A percentile compares a stretch with the other conserved stretches of the same genome.
phyloP scores from a whole-genome alignment of 768 basidiomycete genomes.

The Leccinum subgranulosum region DNA sequence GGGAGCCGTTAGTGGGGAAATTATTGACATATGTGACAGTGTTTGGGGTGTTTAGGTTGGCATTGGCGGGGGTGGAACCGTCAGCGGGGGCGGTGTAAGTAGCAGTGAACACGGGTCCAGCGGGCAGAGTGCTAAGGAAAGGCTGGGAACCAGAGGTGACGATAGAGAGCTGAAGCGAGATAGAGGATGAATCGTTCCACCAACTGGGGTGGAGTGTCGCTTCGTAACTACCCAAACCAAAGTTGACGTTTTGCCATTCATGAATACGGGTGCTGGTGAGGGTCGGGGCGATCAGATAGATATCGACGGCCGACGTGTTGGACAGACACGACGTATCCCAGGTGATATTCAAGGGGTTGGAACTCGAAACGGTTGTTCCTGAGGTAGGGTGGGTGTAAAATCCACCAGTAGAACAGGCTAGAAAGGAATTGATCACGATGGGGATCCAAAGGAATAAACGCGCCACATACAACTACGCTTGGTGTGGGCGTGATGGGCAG shows the following conservation, averaged over 20 bases:
- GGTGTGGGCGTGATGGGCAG: constrained; percentile 11
- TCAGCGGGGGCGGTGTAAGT: constrained; percentile 48
- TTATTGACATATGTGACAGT: constrained; percentile 40
- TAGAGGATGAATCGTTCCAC: constrained; percentile 59
- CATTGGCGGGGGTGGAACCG: constrained; percentile 38
- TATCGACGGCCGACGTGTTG: constrained; percentile 50
- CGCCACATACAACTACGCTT: constrained; percentile 28
- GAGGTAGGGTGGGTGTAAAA: constrained; percentile 59
- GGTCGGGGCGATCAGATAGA: constrained; percentile 61
- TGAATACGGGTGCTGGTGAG: constrained; percentile 45
- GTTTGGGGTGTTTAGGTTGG: constrained; percentile 37
- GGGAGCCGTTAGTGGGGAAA: constrained; percentile 33
- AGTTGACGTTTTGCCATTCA: constrained; percentile 53
- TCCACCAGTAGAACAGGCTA: constrained; percentile 54
- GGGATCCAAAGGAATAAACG: background rate
- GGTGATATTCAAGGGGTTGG: constrained; percentile 49
- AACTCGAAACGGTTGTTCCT: constrained; percentile 44
- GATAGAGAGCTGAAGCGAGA: constrained; percentile 58
- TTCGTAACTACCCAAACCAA: constrained; percentile 45
- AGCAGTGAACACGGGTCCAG: constrained; percentile 68
- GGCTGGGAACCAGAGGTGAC: constrained; percentile 46
- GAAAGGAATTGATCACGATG: background rate
- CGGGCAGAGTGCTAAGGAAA: constrained; percentile 52
- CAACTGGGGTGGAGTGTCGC: constrained; percentile 56
- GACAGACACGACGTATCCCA: constrained; percentile 65